phyloP scores from a whole-genome alignment of 371 early-diverging fungal species.

The Mucor indicus region DNA sequence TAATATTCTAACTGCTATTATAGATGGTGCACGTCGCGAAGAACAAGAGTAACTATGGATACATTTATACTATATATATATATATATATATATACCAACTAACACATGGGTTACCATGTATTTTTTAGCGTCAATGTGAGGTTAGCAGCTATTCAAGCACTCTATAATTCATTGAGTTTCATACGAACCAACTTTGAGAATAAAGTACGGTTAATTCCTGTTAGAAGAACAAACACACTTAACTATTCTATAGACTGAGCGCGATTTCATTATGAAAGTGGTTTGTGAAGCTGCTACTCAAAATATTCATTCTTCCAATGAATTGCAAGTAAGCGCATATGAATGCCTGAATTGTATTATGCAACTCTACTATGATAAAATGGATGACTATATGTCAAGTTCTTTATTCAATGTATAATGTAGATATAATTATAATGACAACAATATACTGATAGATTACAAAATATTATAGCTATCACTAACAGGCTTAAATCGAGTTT shows the following conservation, averaged over 20 bases:
- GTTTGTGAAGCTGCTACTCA: constrained; percentile 6
- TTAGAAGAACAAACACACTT: too few relatives aligned
- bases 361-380: neutral
- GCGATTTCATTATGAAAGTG: constrained; percentile 5
- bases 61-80: too few relatives aligned
- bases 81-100: too few relatives aligned
- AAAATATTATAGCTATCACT: constrained; percentile 2
- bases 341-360: neutral
- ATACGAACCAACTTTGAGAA: neutral
- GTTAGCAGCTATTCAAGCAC: neutral
- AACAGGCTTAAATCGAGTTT: neutral
- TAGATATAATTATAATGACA: too few relatives aligned
- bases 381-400: constrained; percentile 3
- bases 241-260: constrained; percentile 1
- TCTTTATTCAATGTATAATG: constrained; percentile 2
- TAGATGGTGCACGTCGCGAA: constrained; percentile 3
- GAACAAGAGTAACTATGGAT: neutral
- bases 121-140: neutral
- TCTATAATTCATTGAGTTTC: constrained; percentile 1
- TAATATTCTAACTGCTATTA: neutral
- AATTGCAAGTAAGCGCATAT: constrained; percentile 2
- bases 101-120: too few relatives aligned
- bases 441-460: neutral
- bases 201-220: neutral
- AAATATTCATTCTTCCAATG: neutral